Percentiles rank a stretch among this genome's conserved stretches.
Evolutionary conservation across 1,284 basidiomycete genomes (phyloP).

Genomic region (Sanghuangporus sanghuang): DNA sequence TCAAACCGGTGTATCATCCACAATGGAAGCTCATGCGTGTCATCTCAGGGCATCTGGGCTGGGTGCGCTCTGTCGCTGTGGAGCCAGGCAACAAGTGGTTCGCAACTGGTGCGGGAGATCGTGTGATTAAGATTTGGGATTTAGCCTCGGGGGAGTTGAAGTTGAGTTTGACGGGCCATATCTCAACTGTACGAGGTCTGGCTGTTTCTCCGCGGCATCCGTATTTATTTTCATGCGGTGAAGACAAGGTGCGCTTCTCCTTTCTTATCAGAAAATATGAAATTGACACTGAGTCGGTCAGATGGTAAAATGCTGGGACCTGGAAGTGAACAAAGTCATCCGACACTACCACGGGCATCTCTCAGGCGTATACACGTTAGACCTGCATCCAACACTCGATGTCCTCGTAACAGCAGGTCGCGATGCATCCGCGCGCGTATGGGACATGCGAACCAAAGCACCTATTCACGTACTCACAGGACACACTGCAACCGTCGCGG

Average conservation of each 20-base stretch:
- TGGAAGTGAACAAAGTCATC: conserved; percentile 98
- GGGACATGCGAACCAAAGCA: conserved; percentile 98
- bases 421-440: conserved; percentile 93
- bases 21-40: conserved; percentile 96
- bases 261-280: background rate
- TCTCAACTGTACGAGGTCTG: conserved; percentile 92
- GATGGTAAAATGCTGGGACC: conserved; percentile 99
- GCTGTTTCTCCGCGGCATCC: conserved; percentile 92
- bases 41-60: conserved; percentile 96
- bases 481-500: conserved; percentile 91
- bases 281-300: conserved; percentile 26
- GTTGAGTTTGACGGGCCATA: conserved; percentile 94
- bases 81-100: conserved; percentile 99
- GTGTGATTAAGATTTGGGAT: conserved; percentile 99
- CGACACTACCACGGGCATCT: conserved; percentile 97
- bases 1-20: conserved; percentile 93
- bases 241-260: conserved; percentile 76
- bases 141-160: conserved; percentile 94
- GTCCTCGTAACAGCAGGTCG: conserved; percentile 92
- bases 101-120: conserved; percentile 94
- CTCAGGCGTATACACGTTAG: conserved; percentile 90
- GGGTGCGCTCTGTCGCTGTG: conserved; percentile 95
- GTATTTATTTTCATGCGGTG: conserved; percentile 95
- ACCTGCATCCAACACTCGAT: conserved; percentile 93
- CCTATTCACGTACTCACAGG: conserved; percentile 92